Evolutionary conservation across 495 filamentous ascomycete genomes (phyloP).

Genomic region (Clavariopsis aquatica): DNA sequence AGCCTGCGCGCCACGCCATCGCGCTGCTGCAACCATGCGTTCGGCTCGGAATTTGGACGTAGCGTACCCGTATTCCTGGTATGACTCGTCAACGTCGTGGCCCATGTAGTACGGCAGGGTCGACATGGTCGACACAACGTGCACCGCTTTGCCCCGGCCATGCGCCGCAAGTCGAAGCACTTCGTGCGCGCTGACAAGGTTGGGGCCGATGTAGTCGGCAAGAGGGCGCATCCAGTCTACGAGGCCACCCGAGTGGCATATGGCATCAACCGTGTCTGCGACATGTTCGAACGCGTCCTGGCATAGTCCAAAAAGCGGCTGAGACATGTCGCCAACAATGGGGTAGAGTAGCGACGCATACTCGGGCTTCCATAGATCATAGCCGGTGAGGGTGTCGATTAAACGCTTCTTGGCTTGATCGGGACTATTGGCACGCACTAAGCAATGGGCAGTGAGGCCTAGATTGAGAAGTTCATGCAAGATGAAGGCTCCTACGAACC

Average conservation of each 20-base stretch:
- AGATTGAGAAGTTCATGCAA: constrained; percentile 38
- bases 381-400: constrained; percentile 26
- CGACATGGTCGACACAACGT: constrained; percentile 44
- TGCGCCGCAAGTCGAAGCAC: constrained; percentile 43
- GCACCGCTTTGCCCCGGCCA: constrained; percentile 41
- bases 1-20: constrained; percentile 42
- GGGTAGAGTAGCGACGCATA: constrained; percentile 35
- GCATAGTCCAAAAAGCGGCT: constrained; percentile 40
- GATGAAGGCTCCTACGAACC: constrained; percentile 46
- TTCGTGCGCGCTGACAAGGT: constrained; percentile 44
- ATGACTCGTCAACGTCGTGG: constrained; percentile 31
- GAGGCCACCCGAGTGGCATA: constrained; percentile 42
- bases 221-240: constrained; percentile 47
- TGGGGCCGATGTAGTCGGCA: constrained; percentile 44
- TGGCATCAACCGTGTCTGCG: constrained; percentile 39
- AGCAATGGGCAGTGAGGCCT: constrained; percentile 38
- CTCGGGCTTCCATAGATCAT: constrained; percentile 38
- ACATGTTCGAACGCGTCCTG: constrained; percentile 37
- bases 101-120: constrained; percentile 42
- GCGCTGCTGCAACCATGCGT: constrained; percentile 39
- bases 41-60: constrained; percentile 45
- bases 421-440: constrained; percentile 37
- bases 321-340: constrained; percentile 38
- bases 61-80: constrained; percentile 42
- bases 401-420: constrained; percentile 32